A percentile compares a stretch with the other conserved stretches of the same genome.
Evolutionary conservation across 371 early-diverging fungal species (phyloP).

Genomic region (Rhizopus microsporus): DNA sequence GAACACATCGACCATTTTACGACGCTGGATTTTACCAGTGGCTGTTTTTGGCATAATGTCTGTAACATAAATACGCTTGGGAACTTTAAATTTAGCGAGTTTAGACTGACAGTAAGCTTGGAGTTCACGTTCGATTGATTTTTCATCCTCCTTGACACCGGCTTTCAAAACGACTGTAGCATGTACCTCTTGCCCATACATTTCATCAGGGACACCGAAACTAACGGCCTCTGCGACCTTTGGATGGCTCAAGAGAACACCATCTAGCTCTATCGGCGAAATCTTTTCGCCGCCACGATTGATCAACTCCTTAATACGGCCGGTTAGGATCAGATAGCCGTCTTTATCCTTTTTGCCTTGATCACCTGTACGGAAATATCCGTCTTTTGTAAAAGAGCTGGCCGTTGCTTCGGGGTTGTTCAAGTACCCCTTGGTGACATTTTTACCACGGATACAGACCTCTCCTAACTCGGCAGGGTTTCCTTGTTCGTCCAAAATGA

Average conservation of each 20-base stretch:
- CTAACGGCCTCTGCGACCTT: slow-evolving; percentile 77
- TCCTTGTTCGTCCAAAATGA: slow-evolving; percentile 69
- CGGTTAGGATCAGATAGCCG: slow-evolving; percentile 75
- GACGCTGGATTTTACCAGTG: slow-evolving; percentile 73
- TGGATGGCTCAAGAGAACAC: slow-evolving; percentile 70
- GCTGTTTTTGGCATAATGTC: slow-evolving; percentile 74
- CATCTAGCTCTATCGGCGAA: slow-evolving; percentile 81
- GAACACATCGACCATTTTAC: slow-evolving; percentile 53
- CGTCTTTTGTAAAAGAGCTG: slow-evolving; percentile 62
- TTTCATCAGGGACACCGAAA: slow-evolving; percentile 74
- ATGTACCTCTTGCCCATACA: slow-evolving; percentile 84
- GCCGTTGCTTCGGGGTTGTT: slow-evolving; percentile 81
- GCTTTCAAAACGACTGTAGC: slow-evolving; percentile 70
- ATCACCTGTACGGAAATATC: slow-evolving; percentile 83
- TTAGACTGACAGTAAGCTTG: slow-evolving; percentile 47
- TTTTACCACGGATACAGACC: slow-evolving; percentile 81
- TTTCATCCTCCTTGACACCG: slow-evolving; percentile 25
- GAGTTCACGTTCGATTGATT: slow-evolving; percentile 47
- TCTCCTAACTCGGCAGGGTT: slow-evolving; percentile 69
- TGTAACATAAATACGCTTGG: slow-evolving; percentile 74
- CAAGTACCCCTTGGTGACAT: slow-evolving; percentile 79
- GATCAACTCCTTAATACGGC: slow-evolving; percentile 81
- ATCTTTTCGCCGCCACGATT: slow-evolving; percentile 86
- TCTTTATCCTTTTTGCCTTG: slow-evolving; percentile 75
- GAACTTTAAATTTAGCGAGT: slow-evolving; percentile 81